These are phyloP conservation scores for Guyanaporus albipodus DNA, from an alignment of 768 basidiomycete genomes.

Conservation along the genomic window DNA sequence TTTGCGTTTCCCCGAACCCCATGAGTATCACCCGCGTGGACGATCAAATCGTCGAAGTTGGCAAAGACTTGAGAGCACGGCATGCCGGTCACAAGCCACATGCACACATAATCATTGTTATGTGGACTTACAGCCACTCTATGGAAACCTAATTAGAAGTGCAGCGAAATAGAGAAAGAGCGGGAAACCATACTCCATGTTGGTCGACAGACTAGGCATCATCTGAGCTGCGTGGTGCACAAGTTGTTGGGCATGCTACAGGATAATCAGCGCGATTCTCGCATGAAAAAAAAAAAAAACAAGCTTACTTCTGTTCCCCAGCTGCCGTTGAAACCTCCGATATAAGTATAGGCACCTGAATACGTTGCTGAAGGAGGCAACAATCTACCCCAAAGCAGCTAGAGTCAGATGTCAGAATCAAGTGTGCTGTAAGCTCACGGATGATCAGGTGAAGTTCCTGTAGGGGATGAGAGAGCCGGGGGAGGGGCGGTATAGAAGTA, in stretches of 20 bases:
- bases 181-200: neutral
- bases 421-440: too few relatives aligned
- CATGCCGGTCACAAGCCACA: neutral
- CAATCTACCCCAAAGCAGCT: neutral
- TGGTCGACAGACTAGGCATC: neutral
- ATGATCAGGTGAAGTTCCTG: too few relatives aligned
- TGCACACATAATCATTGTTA: neutral
- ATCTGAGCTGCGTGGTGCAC: neutral
- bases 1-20: neutral
- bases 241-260: constrained; percentile 3
- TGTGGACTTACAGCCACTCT: neutral
- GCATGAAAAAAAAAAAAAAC: too few relatives aligned
- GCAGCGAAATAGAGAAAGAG: neutral
- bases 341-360: accelerated
- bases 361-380: neutral
- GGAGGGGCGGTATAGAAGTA: too few relatives aligned
- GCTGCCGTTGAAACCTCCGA: neutral
- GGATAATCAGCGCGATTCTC: neutral
- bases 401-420: neutral
- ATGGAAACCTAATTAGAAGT: neutral
- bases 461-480: too few relatives aligned
- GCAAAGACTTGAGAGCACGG: neutral
- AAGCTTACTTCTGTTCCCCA: constrained; percentile 9
- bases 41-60: constrained; percentile 3
- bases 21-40: neutral